Base-by-base conservation (phyloP, 495 filamentous ascomycete species). In the Amorphotheca resinae region DNA sequence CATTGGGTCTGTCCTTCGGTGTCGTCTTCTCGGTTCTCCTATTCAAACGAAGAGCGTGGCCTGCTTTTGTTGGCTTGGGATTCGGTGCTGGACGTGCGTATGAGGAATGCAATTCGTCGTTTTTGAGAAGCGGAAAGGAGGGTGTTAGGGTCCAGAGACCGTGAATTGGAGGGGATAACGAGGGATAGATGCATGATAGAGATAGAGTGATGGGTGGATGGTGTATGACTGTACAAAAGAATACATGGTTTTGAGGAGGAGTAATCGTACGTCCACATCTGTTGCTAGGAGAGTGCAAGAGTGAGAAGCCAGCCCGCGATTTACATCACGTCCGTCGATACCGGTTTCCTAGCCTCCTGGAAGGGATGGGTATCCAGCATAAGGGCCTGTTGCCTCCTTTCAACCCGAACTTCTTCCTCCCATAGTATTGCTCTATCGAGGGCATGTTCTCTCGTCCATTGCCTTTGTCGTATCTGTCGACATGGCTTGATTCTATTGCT, bases 21-120 rank as follows among this genome's bases (percentile, higher is more conserved):
- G 81, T 96, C 61, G 82, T 96, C 63, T 96, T 99, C 72, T 95
- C 88, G 35, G 88, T 99, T 22, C 79, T 99, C 36, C 65, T 99
- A 20, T 99, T 99, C 76, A 94, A 93, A 73, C 79, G 91, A 59
- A 78, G 91, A 62, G 85, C 89, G 51, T 99, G 91, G 84, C 91
- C 91, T 38, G 93, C 84, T 20, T 88, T 79, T 62, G 77, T 93
- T 52, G 91, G 91, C 41, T 69, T 87, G 33, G 91, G 91, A 33
- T 95, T 99, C 60, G 91, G 91, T 56, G 87, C 88, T 48, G 91
- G 91, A 41, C 77, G 93, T 56, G 93, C 89, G 8, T 96, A 87
- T 72, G 91, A 95, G 63, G 91, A 96, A 59, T 87, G 82, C 62
- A 84, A 87, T 58, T 70, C 56, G 48, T 75, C 68, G 51, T 63